Evolutionary conservation across 768 basidiomycete genomes (phyloP).

Genomic region (Crucibulum laeve): DNA sequence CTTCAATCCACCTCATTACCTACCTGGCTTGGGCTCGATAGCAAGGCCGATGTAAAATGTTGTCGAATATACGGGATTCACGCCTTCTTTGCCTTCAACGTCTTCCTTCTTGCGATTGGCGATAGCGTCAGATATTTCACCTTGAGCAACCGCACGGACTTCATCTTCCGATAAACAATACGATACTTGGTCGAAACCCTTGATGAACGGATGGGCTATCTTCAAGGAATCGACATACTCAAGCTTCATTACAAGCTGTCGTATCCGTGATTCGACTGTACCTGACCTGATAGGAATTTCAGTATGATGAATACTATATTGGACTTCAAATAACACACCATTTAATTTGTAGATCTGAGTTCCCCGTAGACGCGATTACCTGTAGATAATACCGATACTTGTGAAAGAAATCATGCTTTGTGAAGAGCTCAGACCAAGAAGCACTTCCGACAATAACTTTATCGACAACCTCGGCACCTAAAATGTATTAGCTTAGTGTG

Average conservation of each 20-base stretch:
- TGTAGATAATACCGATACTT: slow-evolving; percentile 96
- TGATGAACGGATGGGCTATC: slow-evolving; percentile 92
- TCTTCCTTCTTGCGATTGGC: slow-evolving; percentile 74
- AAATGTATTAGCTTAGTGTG: neutral
- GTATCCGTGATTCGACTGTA: slow-evolving; percentile 95
- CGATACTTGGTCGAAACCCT: slow-evolving; percentile 85
- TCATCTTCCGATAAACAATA: slow-evolving; percentile 86
- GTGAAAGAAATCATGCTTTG: slow-evolving; percentile 95
- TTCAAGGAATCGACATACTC: slow-evolving; percentile 92
- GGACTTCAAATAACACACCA: slow-evolving; percentile 52
- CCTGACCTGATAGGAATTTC: slow-evolving; percentile 50
- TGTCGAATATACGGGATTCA: slow-evolving; percentile 86
- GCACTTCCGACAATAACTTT: slow-evolving; percentile 81
- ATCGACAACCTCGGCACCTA: slow-evolving; percentile 92
- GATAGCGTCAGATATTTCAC: slow-evolving; percentile 74
- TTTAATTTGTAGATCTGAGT: slow-evolving; percentile 83
- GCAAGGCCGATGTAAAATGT: slow-evolving; percentile 95
- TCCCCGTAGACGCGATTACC: slow-evolving; percentile 88
- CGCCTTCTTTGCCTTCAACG: slow-evolving; percentile 70
- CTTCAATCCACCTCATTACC: neutral
- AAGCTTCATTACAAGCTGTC: slow-evolving; percentile 96
- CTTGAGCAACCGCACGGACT: slow-evolving; percentile 83
- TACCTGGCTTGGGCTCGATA: slow-evolving; percentile 89
- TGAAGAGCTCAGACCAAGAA: slow-evolving; percentile 90
- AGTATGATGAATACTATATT: neutral